A percentile compares a stretch with the other conserved stretches of the same genome.
phyloP scores from a whole-genome alignment of 345 rosid species.

The Citrus hindsii region DNA sequence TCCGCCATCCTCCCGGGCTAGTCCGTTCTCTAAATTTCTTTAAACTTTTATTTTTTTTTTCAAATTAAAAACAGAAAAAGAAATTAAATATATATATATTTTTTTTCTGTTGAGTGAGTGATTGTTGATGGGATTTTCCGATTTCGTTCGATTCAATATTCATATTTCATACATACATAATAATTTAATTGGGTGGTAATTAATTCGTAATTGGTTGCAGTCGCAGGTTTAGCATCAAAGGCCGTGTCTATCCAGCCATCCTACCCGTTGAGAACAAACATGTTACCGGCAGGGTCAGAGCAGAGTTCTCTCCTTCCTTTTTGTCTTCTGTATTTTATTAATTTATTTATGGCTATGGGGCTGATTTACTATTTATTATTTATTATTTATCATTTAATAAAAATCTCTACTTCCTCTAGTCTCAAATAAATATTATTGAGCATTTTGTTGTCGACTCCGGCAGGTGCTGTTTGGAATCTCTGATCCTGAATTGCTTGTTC shows the following conservation, averaged over 20 bases:
- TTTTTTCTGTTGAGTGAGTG: too few relatives aligned
- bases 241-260: slow-evolving; percentile 88
- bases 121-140: background rate
- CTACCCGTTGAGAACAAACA: slow-evolving; percentile 42
- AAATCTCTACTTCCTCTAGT: too few relatives aligned
- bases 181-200: too few relatives aligned
- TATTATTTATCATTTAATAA: too few relatives aligned
- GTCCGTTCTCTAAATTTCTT: slow-evolving; percentile 29
- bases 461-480: slow-evolving; percentile 73
- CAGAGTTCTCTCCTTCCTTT: background rate
- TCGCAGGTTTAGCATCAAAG: slow-evolving; percentile 78
- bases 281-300: slow-evolving; percentile 52
- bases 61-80: too few relatives aligned
- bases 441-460: background rate
- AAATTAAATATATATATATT: too few relatives aligned
- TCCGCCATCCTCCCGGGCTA: slow-evolving; percentile 60
- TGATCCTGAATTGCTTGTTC: slow-evolving; percentile 49
- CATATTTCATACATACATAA: too few relatives aligned
- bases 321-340: background rate
- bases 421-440: too few relatives aligned
- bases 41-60: background rate
- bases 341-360: too few relatives aligned
- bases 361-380: too few relatives aligned
- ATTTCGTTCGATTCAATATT: background rate
- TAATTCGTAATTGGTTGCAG: slow-evolving; percentile 32